phyloP scores from a whole-genome alignment of 768 basidiomycete species.

The Auriculariales sp. region DNA sequence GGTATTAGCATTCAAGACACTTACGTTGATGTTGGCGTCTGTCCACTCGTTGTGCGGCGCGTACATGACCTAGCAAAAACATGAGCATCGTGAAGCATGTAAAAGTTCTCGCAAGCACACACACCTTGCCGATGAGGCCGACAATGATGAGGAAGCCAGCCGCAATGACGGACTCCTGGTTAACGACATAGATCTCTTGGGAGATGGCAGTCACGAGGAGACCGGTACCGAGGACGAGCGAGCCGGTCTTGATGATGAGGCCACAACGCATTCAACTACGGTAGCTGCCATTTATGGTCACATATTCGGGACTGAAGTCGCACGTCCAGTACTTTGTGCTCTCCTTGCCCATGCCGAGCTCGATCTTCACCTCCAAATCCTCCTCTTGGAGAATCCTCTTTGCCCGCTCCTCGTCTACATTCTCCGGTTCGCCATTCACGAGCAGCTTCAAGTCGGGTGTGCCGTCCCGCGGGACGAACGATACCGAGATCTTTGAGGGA shows the following conservation, averaged over 20 bases:
- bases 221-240: slow-evolving; percentile 81
- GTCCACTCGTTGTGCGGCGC: slow-evolving; percentile 92
- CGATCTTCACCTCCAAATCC: slow-evolving; percentile 73
- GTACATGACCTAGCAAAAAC: slow-evolving; percentile 45
- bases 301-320: slow-evolving; percentile 96
- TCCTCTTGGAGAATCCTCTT: slow-evolving; percentile 67
- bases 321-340: slow-evolving; percentile 91
- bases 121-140: slow-evolving; percentile 66
- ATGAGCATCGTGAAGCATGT: too few relatives aligned
- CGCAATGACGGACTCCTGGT: slow-evolving; percentile 87
- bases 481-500: slow-evolving; percentile 68
- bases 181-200: slow-evolving; percentile 92
- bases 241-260: slow-evolving; percentile 89
- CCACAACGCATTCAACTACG: slow-evolving; percentile 55
- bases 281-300: slow-evolving; percentile 88
- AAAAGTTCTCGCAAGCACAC: too few relatives aligned
- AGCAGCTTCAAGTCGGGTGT: slow-evolving; percentile 53
- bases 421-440: slow-evolving; percentile 85
- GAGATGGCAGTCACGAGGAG: slow-evolving; percentile 85
- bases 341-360: slow-evolving; percentile 62
- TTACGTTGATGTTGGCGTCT: slow-evolving; percentile 57
- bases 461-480: slow-evolving; percentile 65
- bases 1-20: not conserved
- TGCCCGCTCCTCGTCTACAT: slow-evolving; percentile 76
- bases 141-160: slow-evolving; percentile 74